Evolutionary conservation across 208 protist genomes (phyloP), one percentile per base, ranked within the genome.

Genomic region (Crithidia brevicula): DNA sequence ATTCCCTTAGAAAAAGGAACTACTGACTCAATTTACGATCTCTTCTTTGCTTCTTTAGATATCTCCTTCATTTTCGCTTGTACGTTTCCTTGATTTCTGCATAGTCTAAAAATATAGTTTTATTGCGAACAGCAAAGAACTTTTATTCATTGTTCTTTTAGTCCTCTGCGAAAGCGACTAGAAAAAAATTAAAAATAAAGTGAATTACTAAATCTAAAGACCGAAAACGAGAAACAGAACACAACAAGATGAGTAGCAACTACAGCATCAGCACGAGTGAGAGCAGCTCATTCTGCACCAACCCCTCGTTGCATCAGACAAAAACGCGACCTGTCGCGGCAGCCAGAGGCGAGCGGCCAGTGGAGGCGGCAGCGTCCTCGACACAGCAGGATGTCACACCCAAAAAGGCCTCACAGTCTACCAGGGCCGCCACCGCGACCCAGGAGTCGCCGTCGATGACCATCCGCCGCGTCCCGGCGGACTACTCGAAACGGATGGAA

Each of bases 401-500:
- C 10, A 65, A 38, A 30, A 59, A 45, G 28, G 30, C 58, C 3
- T 8, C 34, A 11, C 57, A 59, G 40, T 45, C 58, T 1, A 25
- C 38, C 46, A 59, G 49, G 45, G n/a, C 20, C 20, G 60, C 60
- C 50, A 23, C 52, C 28, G 53, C 64, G 3, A 38, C n/a, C 27
- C 59, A 73, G 57, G 69, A 74, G 60, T 74, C 69, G 34, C 52
- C 69, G 8, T 88, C 79, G 22, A 88, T 76, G 60, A 83, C 69
- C 3, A 73, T 79, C 52, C 80, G 87, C 54, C 66, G 72, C 18
- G 50, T 87, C 9, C 59, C 62, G 3, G 42, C 58, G 0, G 88
- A 93, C 59, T 91, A 88, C 74, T 65, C 66, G 28, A 74, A 68
- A 45, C 46, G 78, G 8, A 75, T 93, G 73, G 74, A 84, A 23